Percentiles rank a stretch among this genome's conserved stretches.
Evolutionary conservation across 164 flowering plant species (phyloP).

Genomic region (Aristolochia contorta): DNA sequence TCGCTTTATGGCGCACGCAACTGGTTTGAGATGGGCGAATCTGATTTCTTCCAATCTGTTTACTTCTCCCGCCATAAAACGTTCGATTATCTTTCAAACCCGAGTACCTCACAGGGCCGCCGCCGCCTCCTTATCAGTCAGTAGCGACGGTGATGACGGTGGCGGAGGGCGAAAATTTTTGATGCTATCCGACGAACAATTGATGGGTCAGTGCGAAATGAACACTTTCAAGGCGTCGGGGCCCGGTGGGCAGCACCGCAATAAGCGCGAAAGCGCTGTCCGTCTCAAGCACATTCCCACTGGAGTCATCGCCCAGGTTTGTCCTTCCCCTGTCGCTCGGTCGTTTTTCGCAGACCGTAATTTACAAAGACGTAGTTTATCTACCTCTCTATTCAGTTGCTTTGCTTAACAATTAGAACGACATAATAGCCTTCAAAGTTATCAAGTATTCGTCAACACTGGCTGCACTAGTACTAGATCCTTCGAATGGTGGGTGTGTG

Average conservation of each 20-base stretch:
- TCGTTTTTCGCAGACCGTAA: no score
- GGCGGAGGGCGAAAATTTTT: conserved; percentile 21
- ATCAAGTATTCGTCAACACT: no score
- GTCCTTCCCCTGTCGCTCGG: not conserved
- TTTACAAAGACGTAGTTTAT: no score
- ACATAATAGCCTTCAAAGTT: no score
- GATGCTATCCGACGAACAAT: conserved; percentile 47
- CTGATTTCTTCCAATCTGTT: not conserved
- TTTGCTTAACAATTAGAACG: no score
- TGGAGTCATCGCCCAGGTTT: conserved; percentile 74
- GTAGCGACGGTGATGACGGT: not conserved
- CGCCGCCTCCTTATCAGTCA: not conserved
- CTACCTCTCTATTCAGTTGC: no score
- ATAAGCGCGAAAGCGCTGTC: conserved; percentile 87
- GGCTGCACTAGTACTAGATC: no score
- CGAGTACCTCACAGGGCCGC: conserved; percentile 7
- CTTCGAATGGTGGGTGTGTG: no score
- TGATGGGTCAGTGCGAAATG: conserved; percentile 76
- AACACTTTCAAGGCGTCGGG: conserved; percentile 80
- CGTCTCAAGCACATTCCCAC: conserved; percentile 84
- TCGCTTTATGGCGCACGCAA: not conserved
- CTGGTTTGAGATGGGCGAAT: not conserved
- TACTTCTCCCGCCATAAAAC: not conserved
- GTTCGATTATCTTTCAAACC: not conserved
- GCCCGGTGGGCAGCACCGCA: conserved; percentile 97